Base-by-base conservation (phyloP, 306 rosid species). In the Oemleria cerasiformis region DNA sequence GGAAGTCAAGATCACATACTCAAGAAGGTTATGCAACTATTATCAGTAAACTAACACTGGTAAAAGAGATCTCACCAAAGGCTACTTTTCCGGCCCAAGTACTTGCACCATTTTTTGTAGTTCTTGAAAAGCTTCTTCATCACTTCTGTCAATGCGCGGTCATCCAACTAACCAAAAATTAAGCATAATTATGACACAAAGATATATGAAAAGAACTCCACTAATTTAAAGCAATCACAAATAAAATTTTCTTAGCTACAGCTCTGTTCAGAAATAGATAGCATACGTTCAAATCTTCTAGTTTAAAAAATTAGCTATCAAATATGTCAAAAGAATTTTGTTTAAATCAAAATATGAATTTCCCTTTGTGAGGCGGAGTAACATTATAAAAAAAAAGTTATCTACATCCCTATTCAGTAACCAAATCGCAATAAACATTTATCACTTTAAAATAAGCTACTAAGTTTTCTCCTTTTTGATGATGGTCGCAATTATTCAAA, bases 101-200 rank as follows among this genome's bases (percentile, higher is more conserved):
- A 94, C 84, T 91, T 94, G 97, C 98, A 94, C 98, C 98, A 94
- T 67, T 87, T 89, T 75, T 94, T 94, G 78, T 94, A 94, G 83
- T 87, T 94, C 86, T 91, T 94, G 87, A 94, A 94, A 73, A 94
- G 91, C 83, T 94, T 94, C 88, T 94, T 94, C 98, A 94, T 94
- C 77, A 94, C 98, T 67, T 91, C 98, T 34, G 96, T 91, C 62
- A 94, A 78, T 0, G 98, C 98, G 71, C 95, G 87, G 49, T 94
- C 98, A 57, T 94, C 98, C 97, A 94, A 85, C 98, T 94, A 86
- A 67, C 77, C 53, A 83, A 77, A 55, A 76, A 59, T 82, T 21
- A 45, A 6, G 70, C 45, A 76, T 16, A 67, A 61, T 60, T 41
- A 73, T 49, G 83, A 80, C 74, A 89, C 6, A 68, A 70, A 21